Conservation (phyloP, 441 rosid genomes). For the Daphne laureola region DNA sequence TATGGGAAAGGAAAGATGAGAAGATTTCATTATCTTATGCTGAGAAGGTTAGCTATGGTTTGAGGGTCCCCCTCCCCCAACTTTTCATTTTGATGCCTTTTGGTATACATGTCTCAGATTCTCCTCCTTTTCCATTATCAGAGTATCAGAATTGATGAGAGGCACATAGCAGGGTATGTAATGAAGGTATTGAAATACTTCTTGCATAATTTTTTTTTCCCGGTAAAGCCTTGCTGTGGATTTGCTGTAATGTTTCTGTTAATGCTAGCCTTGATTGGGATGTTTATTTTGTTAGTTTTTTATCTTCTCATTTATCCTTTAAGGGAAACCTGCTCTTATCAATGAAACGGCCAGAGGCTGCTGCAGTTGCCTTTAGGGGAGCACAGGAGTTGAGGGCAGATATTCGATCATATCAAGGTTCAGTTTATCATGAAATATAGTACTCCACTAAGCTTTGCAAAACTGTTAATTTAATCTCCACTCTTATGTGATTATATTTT, state of each 20-base stretch:
- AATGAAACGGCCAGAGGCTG: slow-evolving; percentile 76
- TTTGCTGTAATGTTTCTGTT: background rate
- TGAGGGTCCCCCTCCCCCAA: slow-evolving; percentile 1
- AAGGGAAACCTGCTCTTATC: slow-evolving; percentile 85
- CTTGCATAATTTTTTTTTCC: background rate
- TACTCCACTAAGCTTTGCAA: slow-evolving; percentile 14
- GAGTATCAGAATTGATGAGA: slow-evolving; percentile 88
- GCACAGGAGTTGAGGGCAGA: slow-evolving; percentile 95
- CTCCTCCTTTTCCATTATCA: slow-evolving; percentile 25
- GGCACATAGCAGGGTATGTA: slow-evolving; percentile 86
- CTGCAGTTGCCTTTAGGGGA: slow-evolving; percentile 82
- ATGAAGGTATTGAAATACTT: slow-evolving; percentile 59
- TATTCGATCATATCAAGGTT: slow-evolving; percentile 98
- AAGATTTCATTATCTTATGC: slow-evolving; percentile 76
- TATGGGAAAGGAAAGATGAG: slow-evolving; percentile 88
- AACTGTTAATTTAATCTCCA: background rate
- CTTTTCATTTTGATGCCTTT: slow-evolving; percentile 9
- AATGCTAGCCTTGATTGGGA: background rate
- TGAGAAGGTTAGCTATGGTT: slow-evolving; percentile 68
- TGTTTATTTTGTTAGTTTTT: background rate
- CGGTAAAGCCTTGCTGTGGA: too few relatives aligned
- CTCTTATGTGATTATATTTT: too few relatives aligned
- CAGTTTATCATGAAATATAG: slow-evolving; percentile 11
- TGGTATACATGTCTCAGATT: slow-evolving; percentile 15
- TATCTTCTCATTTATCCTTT: slow-evolving; percentile 11